These are phyloP conservation scores for Auriculariales sp. DNA, from an alignment of 768 basidiomycete genomes.

Conservation along the genomic window DNA sequence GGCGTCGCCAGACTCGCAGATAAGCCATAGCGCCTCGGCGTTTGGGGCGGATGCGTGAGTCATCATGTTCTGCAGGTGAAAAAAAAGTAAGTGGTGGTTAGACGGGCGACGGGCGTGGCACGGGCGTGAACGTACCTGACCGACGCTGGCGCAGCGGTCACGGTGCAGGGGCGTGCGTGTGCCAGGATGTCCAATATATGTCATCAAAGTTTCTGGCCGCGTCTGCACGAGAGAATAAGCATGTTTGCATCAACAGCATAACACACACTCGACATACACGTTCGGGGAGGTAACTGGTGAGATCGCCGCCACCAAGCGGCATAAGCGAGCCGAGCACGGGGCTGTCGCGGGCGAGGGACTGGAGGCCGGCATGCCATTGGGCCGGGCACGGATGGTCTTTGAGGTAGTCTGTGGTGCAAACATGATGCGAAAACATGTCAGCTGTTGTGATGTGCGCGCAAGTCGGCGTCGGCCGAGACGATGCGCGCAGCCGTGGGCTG, in stretches of 20 bases:
- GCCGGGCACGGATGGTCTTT: background rate
- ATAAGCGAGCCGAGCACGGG: background rate
- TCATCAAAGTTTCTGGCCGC: conserved; percentile 62
- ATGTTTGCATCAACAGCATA: background rate
- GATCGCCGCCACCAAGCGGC: conserved; percentile 19
- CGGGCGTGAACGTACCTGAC: background rate
- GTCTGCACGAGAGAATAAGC: background rate
- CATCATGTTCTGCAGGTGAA: conserved; percentile 79
- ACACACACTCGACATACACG: conserved; percentile 22
- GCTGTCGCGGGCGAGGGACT: too few relatives aligned
- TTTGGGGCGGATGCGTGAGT: conserved; percentile 58
- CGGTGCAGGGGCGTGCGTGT: conserved; percentile 80
- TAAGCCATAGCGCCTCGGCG: conserved; percentile 76
- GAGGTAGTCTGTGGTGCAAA: background rate
- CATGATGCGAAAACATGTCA: background rate
- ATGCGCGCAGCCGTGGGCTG: background rate
- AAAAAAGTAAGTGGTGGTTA: conserved; percentile 21
- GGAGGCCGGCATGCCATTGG: too few relatives aligned
- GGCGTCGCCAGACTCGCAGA: conserved; percentile 52
- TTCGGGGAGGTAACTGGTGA: conserved; percentile 40
- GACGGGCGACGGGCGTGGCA: too few relatives aligned
- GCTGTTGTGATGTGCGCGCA: too few relatives aligned
- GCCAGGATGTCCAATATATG: conserved; percentile 68
- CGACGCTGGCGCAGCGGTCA: conserved; percentile 43
- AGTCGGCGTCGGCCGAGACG: background rate